Conservation (phyloP, 2,329 filamentous ascomycete species). For the Dothideomycetes sp. region DNA sequence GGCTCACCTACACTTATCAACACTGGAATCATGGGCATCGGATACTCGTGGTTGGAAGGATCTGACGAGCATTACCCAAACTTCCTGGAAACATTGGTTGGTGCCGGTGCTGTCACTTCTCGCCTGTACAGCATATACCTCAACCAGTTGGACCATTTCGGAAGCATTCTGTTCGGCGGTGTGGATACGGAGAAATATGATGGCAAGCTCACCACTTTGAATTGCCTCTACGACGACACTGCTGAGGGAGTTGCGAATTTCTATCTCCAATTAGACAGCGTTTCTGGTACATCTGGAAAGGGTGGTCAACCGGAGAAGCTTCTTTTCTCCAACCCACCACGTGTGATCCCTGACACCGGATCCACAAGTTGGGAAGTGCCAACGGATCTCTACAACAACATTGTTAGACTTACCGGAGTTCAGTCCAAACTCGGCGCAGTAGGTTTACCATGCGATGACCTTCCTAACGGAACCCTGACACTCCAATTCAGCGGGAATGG, state of each 20-base stretch:
- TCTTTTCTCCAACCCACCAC: conserved; percentile 20
- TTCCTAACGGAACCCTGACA: conserved; percentile 20
- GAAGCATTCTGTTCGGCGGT: conserved; percentile 28
- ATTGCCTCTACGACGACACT: conserved; percentile 21
- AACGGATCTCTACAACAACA: conserved; percentile 17
- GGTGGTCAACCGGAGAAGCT: conserved; percentile 16
- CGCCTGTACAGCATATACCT: conserved; percentile 26
- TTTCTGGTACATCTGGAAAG: conserved; percentile 21
- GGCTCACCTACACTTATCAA: conserved; percentile 21
- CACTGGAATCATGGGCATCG: conserved; percentile 26
- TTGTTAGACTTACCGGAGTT: conserved; percentile 19
- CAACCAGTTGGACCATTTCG: conserved; percentile 22
- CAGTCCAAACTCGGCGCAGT: conserved; percentile 17
- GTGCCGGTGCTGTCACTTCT: conserved; percentile 24
- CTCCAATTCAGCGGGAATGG: conserved; percentile 20
- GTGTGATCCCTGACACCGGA: conserved; percentile 27
- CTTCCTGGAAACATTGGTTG: conserved; percentile 24
- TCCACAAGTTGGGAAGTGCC: conserved; percentile 23
- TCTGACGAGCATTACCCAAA: conserved; percentile 21
- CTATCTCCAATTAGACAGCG: neutral
- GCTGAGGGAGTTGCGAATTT: conserved; percentile 21
- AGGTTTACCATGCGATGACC: conserved; percentile 19
- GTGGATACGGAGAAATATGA: conserved; percentile 25
- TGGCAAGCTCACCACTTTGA: conserved; percentile 23
- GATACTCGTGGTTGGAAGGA: conserved; percentile 24